Evolutionary conservation across 768 basidiomycete species (phyloP).

Genomic region (Lentinula raphanica): DNA sequence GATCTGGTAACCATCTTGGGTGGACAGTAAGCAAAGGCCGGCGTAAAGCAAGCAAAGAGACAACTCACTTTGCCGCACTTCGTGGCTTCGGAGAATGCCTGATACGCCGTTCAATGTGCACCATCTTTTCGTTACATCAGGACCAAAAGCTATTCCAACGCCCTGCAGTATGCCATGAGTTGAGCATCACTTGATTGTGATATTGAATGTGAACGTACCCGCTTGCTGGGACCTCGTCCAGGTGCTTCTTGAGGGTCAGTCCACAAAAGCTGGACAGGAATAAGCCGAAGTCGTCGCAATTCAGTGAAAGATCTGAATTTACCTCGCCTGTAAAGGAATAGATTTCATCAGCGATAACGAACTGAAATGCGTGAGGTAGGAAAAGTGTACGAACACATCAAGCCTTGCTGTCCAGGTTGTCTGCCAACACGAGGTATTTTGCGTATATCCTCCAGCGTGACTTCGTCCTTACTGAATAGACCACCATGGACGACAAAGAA

Average conservation of each 20-base stretch:
- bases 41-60: background rate
- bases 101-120: constrained; percentile 82
- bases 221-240: constrained; percentile 94
- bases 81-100: constrained; percentile 90
- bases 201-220: constrained; percentile 45
- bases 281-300: background rate
- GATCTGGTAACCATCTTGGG: constrained; percentile 82
- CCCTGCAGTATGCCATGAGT: constrained; percentile 47
- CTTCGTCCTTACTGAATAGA: constrained; percentile 89
- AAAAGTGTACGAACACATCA: constrained; percentile 72
- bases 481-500: constrained; percentile 97
- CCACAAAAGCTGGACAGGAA: constrained; percentile 69
- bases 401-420: constrained; percentile 90
- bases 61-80: constrained; percentile 80
- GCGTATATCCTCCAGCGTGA: constrained; percentile 90
- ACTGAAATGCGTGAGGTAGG: constrained; percentile 1
- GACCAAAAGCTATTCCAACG: constrained; percentile 93
- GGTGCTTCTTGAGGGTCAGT: constrained; percentile 88
- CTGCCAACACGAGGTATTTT: constrained; percentile 81
- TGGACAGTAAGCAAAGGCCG: constrained; percentile 5
- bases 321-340: constrained; percentile 53
- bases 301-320: constrained; percentile 13
- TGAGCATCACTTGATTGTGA: constrained; percentile 5
- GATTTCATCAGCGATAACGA: background rate
- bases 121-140: constrained; percentile 88